These are phyloP conservation scores for Penicillium sp. DNA, from an alignment of 2,329 filamentous ascomycete species.

Conservation along the genomic window DNA sequence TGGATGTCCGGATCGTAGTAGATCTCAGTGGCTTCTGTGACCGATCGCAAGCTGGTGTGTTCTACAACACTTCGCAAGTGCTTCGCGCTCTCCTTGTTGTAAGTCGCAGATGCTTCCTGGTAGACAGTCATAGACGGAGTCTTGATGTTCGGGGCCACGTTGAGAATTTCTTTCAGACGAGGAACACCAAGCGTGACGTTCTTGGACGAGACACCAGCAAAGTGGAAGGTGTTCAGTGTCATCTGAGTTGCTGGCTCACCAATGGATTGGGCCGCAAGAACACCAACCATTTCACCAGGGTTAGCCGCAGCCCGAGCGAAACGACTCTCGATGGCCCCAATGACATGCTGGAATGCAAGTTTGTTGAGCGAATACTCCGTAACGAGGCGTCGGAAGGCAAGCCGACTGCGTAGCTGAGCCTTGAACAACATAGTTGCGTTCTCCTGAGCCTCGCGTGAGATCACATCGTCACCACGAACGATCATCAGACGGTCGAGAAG, in stretches of 20 bases:
- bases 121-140: slow-evolving; percentile 96
- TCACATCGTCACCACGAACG: slow-evolving; percentile 74
- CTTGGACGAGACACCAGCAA: slow-evolving; percentile 98
- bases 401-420: slow-evolving; percentile 76
- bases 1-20: slow-evolving; percentile 94
- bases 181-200: slow-evolving; percentile 99
- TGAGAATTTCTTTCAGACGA: slow-evolving; percentile 98
- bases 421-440: slow-evolving; percentile 92
- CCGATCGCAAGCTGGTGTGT: slow-evolving; percentile 85
- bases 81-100: slow-evolving; percentile 75
- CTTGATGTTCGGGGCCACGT: slow-evolving; percentile 96
- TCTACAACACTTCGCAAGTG: slow-evolving; percentile 81
- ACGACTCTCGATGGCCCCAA: slow-evolving; percentile 83
- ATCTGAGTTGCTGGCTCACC: slow-evolving; percentile 98
- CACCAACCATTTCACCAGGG: slow-evolving; percentile 98
- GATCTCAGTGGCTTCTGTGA: slow-evolving; percentile 88
- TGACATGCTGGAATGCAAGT: slow-evolving; percentile 82
- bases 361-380: slow-evolving; percentile 80
- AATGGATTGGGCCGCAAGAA: slow-evolving; percentile 94
- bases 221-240: slow-evolving; percentile 99
- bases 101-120: slow-evolving; percentile 56
- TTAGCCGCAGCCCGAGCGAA: slow-evolving; percentile 81
- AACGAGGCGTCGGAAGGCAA: slow-evolving; percentile 90
- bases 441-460: slow-evolving; percentile 79
- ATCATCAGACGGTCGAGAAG: slow-evolving; percentile 73